phyloP scores from a whole-genome alignment of 2,329 filamentous ascomycete species.

The Chaetomiaceae sp. region DNA sequence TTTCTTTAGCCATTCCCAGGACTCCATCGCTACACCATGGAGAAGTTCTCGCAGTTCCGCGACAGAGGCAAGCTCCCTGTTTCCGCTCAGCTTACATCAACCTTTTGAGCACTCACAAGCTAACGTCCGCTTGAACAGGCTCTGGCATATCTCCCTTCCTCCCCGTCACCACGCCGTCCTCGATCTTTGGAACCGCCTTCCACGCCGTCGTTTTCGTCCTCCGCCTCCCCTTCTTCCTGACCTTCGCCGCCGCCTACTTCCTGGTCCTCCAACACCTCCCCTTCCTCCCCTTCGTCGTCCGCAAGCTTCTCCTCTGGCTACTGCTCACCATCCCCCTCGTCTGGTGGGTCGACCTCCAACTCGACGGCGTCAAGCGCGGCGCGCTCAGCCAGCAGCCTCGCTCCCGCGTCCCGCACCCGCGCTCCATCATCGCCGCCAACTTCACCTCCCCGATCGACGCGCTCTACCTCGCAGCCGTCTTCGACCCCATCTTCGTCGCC shows the following conservation, averaged over 20 bases:
- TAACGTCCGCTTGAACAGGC: slow-evolving; percentile 48
- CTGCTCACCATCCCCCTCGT: slow-evolving; percentile 86
- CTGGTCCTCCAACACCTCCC: slow-evolving; percentile 78
- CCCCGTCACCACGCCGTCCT: slow-evolving; percentile 65
- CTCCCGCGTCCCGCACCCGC: slow-evolving; percentile 70
- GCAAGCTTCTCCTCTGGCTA: slow-evolving; percentile 83
- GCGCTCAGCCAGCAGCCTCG: slow-evolving; percentile 71
- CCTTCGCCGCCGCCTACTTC: slow-evolving; percentile 68
- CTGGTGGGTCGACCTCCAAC: slow-evolving; percentile 98
- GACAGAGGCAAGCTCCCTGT: slow-evolving; percentile 63
- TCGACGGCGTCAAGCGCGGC: slow-evolving; percentile 93
- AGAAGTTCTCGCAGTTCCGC: slow-evolving; percentile 91
- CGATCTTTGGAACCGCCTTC: slow-evolving; percentile 58
- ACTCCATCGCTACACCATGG: slow-evolving; percentile 55
- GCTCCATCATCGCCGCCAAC: slow-evolving; percentile 81
- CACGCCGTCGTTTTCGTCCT: slow-evolving; percentile 72
- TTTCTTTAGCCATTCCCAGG: neutral
- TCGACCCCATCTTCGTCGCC: slow-evolving; percentile 89
- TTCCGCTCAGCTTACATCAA: neutral
- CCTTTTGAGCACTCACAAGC: neutral
- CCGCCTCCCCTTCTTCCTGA: slow-evolving; percentile 73
- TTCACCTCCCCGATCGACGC: slow-evolving; percentile 92
- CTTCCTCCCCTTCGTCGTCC: slow-evolving; percentile 49
- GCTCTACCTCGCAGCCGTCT: slow-evolving; percentile 90
- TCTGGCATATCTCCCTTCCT: slow-evolving; percentile 96